Evolutionary conservation across 805 yeast genomes (phyloP).

Genomic region (Myxozyma neglecta): DNA sequence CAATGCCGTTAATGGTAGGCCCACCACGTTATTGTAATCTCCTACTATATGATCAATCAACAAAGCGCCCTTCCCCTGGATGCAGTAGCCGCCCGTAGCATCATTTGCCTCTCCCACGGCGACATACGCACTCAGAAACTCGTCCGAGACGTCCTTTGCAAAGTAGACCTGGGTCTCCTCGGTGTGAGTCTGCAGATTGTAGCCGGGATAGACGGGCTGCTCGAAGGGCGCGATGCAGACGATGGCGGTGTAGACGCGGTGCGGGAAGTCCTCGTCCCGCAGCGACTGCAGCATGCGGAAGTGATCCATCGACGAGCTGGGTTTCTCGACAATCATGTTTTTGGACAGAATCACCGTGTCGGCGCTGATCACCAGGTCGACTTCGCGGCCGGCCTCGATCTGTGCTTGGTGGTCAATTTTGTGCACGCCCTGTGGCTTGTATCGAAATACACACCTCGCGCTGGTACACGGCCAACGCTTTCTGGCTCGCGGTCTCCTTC

Average conservation of each 20-base stretch:
- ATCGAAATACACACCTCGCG: constrained; percentile 37
- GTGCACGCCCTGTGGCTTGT: neutral
- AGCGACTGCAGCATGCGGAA: constrained; percentile 51
- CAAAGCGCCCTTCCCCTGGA: constrained; percentile 66
- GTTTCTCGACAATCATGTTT: constrained; percentile 74
- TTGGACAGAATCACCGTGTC: constrained; percentile 73
- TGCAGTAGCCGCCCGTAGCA: constrained; percentile 92
- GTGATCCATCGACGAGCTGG: constrained; percentile 55
- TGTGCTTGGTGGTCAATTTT: constrained; percentile 3
- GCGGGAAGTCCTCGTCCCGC: constrained; percentile 48
- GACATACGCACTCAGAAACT: constrained; percentile 62
- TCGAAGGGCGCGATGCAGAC: constrained; percentile 48
- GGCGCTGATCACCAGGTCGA: constrained; percentile 52
- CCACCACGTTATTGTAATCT: constrained; percentile 84
- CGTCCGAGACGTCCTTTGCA: constrained; percentile 49
- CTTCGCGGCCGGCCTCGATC: constrained; percentile 40
- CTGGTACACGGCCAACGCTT: constrained; percentile 62
- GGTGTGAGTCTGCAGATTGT: constrained; percentile 42
- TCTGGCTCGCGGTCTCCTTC: constrained; percentile 62
- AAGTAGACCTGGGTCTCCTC: constrained; percentile 48
- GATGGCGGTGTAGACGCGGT: constrained; percentile 57
- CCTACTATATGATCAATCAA: constrained; percentile 68
- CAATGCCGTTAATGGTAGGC: constrained; percentile 70
- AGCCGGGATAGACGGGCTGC: constrained; percentile 46
- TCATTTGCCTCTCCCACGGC: constrained; percentile 68